Conservation (phyloP, 768 basidiomycete genomes). For the Mycena floridula region DNA sequence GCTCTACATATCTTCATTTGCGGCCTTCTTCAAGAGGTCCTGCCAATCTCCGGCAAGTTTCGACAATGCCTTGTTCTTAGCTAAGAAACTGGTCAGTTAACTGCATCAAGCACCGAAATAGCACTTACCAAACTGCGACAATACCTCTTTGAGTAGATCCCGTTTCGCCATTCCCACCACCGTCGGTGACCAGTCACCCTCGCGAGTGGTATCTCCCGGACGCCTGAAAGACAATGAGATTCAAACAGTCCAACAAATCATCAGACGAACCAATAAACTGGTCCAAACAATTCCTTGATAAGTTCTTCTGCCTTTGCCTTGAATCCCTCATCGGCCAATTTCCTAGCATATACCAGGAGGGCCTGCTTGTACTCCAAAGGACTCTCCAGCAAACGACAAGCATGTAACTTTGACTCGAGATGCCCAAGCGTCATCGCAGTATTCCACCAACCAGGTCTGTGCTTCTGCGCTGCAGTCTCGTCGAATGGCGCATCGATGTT, state of each 20-base stretch:
- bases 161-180: slow-evolving; percentile 73
- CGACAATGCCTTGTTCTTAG: slow-evolving; percentile 65
- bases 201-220: slow-evolving; percentile 1
- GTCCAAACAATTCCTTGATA: slow-evolving; percentile 84
- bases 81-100: slow-evolving; percentile 30
- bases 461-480: slow-evolving; percentile 31
- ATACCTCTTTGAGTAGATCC: slow-evolving; percentile 77
- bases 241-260: slow-evolving; percentile 3
- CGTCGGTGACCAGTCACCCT: slow-evolving; percentile 60
- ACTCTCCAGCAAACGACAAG: slow-evolving; percentile 72
- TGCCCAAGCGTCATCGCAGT: slow-evolving; percentile 83
- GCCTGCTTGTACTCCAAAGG: slow-evolving; percentile 79
- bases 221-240: slow-evolving; percentile 3
- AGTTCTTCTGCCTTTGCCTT: slow-evolving; percentile 86
- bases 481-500: slow-evolving; percentile 32
- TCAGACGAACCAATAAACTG: slow-evolving; percentile 74
- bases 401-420: slow-evolving; percentile 76
- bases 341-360: slow-evolving; percentile 71
- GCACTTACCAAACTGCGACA: slow-evolving; percentile 68
- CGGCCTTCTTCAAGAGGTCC: slow-evolving; percentile 64
- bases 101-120: neutral
- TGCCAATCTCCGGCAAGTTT: slow-evolving; percentile 81
- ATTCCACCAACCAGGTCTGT: slow-evolving; percentile 74
- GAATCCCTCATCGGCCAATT: slow-evolving; percentile 87
- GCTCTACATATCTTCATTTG: no score